Base-by-base conservation (phyloP, 192 early-diverging fungal species). In the Linnemannia hyalina region DNA sequence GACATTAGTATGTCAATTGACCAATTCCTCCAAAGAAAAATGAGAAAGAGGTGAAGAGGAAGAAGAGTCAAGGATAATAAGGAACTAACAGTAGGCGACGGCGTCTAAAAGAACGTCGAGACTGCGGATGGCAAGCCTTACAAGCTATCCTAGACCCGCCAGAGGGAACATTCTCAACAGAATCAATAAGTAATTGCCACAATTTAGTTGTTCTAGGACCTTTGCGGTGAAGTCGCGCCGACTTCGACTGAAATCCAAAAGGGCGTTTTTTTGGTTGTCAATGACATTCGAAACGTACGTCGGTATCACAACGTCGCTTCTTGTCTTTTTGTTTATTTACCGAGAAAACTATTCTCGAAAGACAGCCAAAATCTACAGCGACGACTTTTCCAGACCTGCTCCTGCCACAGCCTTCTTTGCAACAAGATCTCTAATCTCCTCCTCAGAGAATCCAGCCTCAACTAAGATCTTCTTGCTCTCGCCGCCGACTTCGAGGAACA, bases 401-500 rank as follows among this genome's bases (percentile, higher is more conserved):
- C 80, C 81, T 26, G 77, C 29, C 36, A 89, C 63, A 20, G 82
- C 85, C 1, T 75, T 79, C 68, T 83, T 85, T 18, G 76, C 82
- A 52, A 80, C 78, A 36, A 91, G 68, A 16, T 82, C 81, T 26
- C 79, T 65, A 55, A 92, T 88, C 54, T 89, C 88, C 23, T 83
- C 26, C 18, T 90, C 88, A 3, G 44, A 70, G 22, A 90, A 80
- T 40, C 90, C 91, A 68, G 83, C 81, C 68, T 92, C 89, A 11
- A 73, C 55, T 41, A 92, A 68, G 38, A 94, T 88, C 8, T 79
- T 77, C 29, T 65, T 49, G 15, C 88, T 86, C 76, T 94, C 88
- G n/a, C 88, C 77, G 23, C 93, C 93, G 69, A 85, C 78, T 36
- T 83, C 81, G 65, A 80, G 88, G 68, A 81, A 89, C 20, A 83